Evolutionary conservation across 2,329 filamentous ascomycete genomes (phyloP), one percentile per base, ranked within the genome.

Genomic region (Pezicula neosporulosa): DNA sequence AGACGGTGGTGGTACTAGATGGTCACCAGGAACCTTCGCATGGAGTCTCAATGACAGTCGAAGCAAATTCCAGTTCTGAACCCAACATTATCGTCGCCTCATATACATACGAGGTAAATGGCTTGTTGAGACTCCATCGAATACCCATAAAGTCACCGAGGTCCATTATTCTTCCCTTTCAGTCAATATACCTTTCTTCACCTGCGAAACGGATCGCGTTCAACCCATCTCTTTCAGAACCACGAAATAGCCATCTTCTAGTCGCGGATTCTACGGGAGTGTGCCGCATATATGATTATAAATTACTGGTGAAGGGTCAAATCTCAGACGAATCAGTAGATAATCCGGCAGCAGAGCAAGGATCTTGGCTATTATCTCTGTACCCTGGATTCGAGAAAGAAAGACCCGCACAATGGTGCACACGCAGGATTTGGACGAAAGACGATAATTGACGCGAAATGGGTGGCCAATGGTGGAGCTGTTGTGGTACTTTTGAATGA

Each of bases 331-430:
- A 16, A 72, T 75, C 6, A 78, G 78, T 56, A 75, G 81, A 10
- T 67, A 44, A 44, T 37, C 42, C 42, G 16, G 46, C 48, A n/a
- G 27, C 50, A n/a, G 56, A 64, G 43, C 81, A 85, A 57, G 83
- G 83, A 33, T 85, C 81, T 2, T 86, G 83, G 82, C 72, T 85
- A 1, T 67, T 86, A 10, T 84, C 83, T 1, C 71, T 86, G 6
- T 85, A 85, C 58, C 50, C 64, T n/a, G 57, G 58, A 8, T 68
- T 68, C 43, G 56, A 59, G 36, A 58, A 44, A 9, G 44, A 24
- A 44, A 9, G 44, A 24, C 15, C 51, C 21, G 12, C 49, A 74
- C 79, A 12, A 77, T 79, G 74, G 27, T 73, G 76, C 42, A 71
- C 76, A 16, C 73, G 74, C 15, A 63, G 73, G 5, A 65, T 74